phyloP scores from a whole-genome alignment of 805 yeast genomes.

The Suhomyces sp. region DNA sequence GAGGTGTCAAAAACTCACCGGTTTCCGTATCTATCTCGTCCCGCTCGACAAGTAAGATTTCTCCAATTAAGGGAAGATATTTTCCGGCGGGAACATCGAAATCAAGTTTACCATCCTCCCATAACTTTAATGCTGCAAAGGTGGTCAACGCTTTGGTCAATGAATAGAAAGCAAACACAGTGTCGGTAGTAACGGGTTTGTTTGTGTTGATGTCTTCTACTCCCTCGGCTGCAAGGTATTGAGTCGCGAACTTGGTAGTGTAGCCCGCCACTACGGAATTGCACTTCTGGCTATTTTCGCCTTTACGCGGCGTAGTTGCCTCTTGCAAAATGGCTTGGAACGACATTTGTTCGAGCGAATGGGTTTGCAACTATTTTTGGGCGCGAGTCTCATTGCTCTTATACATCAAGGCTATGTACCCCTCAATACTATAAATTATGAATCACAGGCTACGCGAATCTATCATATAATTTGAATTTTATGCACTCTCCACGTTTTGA shows the following conservation, averaged over 20 bases:
- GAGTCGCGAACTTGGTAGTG: slow-evolving; percentile 19
- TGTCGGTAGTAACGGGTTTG: slow-evolving; percentile 15
- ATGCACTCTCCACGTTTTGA: not conserved
- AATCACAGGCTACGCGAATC: not conserved
- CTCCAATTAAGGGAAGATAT: slow-evolving; percentile 32
- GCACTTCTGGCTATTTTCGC: slow-evolving; percentile 5
- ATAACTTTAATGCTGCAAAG: slow-evolving; percentile 33
- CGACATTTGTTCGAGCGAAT: not conserved
- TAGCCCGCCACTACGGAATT: slow-evolving; percentile 28
- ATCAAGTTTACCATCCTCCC: slow-evolving; percentile 29
- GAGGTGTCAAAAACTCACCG: slow-evolving; percentile 22
- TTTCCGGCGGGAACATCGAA: slow-evolving; percentile 32
- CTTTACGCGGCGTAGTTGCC: not conserved
- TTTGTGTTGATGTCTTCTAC: slow-evolving; percentile 15
- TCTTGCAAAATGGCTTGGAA: not conserved
- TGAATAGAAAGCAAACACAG: slow-evolving; percentile 23
- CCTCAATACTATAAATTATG: not conserved
- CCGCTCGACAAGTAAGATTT: slow-evolving; percentile 24
- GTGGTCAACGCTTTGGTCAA: slow-evolving; percentile 35
- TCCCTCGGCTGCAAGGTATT: slow-evolving; percentile 26
- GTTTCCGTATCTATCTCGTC: slow-evolving; percentile 22
- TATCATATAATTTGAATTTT: no score
- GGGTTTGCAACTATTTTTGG: not conserved
- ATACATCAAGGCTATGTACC: not conserved
- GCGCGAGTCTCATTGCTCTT: not conserved